Conservation (phyloP, 129 eudicot genomes). For the Flaveria bidentis region DNA sequence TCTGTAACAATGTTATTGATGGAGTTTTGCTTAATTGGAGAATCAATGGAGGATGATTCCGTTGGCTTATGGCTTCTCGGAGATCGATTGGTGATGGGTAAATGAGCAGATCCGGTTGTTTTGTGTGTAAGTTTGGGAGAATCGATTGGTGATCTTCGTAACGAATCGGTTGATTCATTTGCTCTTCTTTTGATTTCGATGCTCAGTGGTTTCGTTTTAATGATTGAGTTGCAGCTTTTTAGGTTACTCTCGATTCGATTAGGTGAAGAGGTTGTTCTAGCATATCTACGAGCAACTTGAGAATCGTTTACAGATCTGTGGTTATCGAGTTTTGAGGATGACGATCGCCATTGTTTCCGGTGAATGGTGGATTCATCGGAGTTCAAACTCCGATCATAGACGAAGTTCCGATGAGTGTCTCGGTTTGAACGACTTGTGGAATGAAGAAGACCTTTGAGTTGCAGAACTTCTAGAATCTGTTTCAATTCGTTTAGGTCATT, state of each 20-base stretch:
- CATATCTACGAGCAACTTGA: slow-evolving; percentile 30
- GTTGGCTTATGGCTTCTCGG: slow-evolving; percentile 48
- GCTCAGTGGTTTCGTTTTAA: slow-evolving; percentile 48
- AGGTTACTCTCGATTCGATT: slow-evolving; percentile 45
- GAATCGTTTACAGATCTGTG: slow-evolving; percentile 30
- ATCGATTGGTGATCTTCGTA: slow-evolving; percentile 44
- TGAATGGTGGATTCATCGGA: slow-evolving; percentile 57
- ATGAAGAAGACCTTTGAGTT: slow-evolving; percentile 85
- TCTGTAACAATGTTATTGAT: slow-evolving; percentile 31
- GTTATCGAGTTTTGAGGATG: slow-evolving; percentile 23
- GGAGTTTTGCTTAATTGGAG: slow-evolving; percentile 34
- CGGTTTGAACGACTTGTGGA: slow-evolving; percentile 39
- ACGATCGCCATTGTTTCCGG: slow-evolving; percentile 46
- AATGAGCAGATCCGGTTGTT: slow-evolving; percentile 35
- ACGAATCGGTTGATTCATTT: slow-evolving; percentile 32
- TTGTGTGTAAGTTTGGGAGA: slow-evolving; percentile 59
- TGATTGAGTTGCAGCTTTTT: slow-evolving; percentile 51
- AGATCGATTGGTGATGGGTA: slow-evolving; percentile 34
- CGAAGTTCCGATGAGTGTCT: slow-evolving; percentile 44
- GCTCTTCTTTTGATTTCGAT: slow-evolving; percentile 52
- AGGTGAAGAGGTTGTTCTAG: slow-evolving; percentile 42
- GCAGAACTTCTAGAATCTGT: slow-evolving; percentile 88
- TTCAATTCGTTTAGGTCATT: slow-evolving; percentile 73
- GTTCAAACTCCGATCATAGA: slow-evolving; percentile 41
- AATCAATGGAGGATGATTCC: slow-evolving; percentile 28